Evolutionary conservation across 768 basidiomycete species (phyloP).

Genomic region (Coprinellus aureogranulatus): DNA sequence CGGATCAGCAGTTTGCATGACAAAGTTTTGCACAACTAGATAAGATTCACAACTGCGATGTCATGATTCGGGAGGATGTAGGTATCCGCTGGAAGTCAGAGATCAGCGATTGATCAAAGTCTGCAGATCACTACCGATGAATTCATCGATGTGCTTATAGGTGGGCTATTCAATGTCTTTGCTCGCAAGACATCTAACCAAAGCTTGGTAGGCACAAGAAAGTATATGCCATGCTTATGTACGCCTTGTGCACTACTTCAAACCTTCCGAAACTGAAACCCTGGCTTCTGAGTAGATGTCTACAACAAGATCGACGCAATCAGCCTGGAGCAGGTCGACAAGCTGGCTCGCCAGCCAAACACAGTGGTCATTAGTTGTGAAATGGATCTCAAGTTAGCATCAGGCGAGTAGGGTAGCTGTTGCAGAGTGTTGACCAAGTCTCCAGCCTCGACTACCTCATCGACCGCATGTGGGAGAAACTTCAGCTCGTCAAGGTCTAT

Average conservation of each 20-base stretch:
- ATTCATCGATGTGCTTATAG: constrained; percentile 97
- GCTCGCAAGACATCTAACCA: background rate
- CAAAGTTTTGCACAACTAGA: constrained; percentile 42
- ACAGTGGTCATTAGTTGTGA: constrained; percentile 97
- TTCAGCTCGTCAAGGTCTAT: constrained; percentile 86
- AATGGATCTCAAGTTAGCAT: constrained; percentile 78
- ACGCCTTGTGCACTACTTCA: constrained; percentile 25
- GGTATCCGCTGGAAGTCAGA: constrained; percentile 19
- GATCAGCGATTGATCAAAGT: constrained; percentile 8
- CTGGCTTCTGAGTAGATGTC: constrained; percentile 52
- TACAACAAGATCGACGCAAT: constrained; percentile 97
- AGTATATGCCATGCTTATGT: constrained; percentile 95
- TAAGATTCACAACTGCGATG: constrained; percentile 91
- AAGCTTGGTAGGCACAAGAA: constrained; percentile 70
- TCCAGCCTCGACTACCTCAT: constrained; percentile 68
- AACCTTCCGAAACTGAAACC: background rate
- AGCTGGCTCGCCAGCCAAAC: constrained; percentile 75
- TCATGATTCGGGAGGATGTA: constrained; percentile 98
- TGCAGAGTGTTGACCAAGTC: constrained; percentile 2
- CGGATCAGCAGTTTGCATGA: background rate
- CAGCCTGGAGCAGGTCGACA: constrained; percentile 79
- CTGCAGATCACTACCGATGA: constrained; percentile 88
- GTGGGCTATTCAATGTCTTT: constrained; percentile 32
- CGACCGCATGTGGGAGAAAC: constrained; percentile 75
- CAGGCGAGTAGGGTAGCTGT: background rate